Evolutionary conservation across 148 eudicot species (phyloP), one percentile per base, ranked within the genome.

Genomic region (Nepenthes mirabilis): DNA sequence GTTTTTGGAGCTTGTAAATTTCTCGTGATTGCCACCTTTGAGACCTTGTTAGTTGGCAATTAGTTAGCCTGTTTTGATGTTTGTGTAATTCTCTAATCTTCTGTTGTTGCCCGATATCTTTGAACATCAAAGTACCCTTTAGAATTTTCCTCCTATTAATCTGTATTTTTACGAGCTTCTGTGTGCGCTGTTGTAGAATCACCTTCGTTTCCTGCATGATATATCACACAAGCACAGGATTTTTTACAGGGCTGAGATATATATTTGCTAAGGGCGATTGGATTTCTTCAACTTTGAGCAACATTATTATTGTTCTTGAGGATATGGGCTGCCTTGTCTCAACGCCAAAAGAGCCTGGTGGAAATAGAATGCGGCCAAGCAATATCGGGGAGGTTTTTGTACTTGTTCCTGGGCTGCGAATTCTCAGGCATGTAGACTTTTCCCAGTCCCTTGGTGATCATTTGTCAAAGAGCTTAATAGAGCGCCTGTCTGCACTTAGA

Each of bases 271-370:
- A 40, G 45, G 52, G 52, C 1, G 2, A 49, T n/a, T 49, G 52
- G 13, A 2, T n/a, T 10, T n/a, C 14, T 49, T 49, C 11, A 11
- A 11, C 52, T 3, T 40, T 40, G 52, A 49, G 52, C 52, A 49
- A n/a, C 52, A 2, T 6, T 5, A 5, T 5, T 49, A 11, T 10
- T 11, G 3, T 49, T 10, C 14, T 12, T n/a, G 6, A 32, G 55
- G 75, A 73, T 55, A 91, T 91, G 97, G 97, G 97, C 58, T 91
- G 97, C 80, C 57, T 85, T 59, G 73, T 79, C 60, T 91, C 97
- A 54, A 88, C 88, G 1, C 82, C 82, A 32, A 79, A 75, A 62
- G 97, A 88, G 33, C 57, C 72, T 8, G 88, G 84, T 47, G 95
- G 86, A 55, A 81, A 72, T 70, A 71, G 97, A 69, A 85, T 83